Evolutionary conservation across 106 monocot genomes (phyloP).

Genomic region (Narthecium ossifragum): DNA sequence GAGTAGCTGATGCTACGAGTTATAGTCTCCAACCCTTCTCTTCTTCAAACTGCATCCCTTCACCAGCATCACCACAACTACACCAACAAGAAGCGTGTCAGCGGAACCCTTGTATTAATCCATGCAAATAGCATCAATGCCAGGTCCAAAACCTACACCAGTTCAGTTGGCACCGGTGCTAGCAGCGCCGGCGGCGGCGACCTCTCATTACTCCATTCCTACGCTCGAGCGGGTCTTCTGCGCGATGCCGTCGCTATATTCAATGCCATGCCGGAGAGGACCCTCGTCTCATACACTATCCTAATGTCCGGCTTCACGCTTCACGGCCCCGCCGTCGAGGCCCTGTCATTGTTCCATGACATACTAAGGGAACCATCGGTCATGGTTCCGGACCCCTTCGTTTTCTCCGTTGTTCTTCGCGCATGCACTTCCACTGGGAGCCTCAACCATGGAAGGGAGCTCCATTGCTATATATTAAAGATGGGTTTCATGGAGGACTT

Average conservation of each 20-base stretch:
- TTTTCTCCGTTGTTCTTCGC: conserved; percentile 21
- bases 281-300: conserved; percentile 19
- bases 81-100: background rate
- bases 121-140: background rate
- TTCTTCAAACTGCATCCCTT: too few relatives aligned
- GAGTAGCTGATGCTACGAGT: conserved; percentile 10
- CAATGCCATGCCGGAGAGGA: conserved; percentile 17
- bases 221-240: conserved; percentile 16
- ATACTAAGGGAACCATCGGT: conserved; percentile 1
- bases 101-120: background rate
- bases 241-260: conserved; percentile 19
- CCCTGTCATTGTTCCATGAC: conserved; percentile 14
- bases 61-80: too few relatives aligned
- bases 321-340: conserved; percentile 17
- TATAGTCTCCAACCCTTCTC: conserved; percentile 4
- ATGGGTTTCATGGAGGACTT: conserved; percentile 23
- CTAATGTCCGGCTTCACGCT: conserved; percentile 27
- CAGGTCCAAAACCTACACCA: background rate
- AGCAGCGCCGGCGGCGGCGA: background rate
- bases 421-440: conserved; percentile 19
- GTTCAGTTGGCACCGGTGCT: background rate
- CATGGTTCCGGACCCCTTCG: conserved; percentile 22
- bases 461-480: conserved; percentile 26
- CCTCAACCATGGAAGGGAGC: conserved; percentile 7
- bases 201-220: conserved; percentile 10